Conservation (phyloP, 768 basidiomycete genomes). For the Lepiota brunneoincarnata region DNA sequence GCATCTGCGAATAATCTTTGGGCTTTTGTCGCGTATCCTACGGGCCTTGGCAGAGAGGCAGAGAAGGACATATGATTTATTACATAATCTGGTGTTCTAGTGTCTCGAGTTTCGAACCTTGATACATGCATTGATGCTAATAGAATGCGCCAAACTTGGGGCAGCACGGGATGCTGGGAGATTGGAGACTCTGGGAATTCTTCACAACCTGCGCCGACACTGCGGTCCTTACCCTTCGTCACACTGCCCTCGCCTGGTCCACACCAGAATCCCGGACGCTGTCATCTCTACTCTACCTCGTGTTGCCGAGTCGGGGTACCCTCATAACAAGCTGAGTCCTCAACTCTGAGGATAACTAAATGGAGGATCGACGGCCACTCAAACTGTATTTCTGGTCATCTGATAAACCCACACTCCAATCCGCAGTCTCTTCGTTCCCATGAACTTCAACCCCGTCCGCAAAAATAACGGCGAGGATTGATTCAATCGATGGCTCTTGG, state of each 20-base stretch:
- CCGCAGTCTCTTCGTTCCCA: conserved; percentile 10
- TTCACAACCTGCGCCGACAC: too few species aligned
- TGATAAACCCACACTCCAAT: conserved; percentile 2
- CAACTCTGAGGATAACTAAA: not conserved
- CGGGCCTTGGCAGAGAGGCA: too few species aligned
- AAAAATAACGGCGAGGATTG: not conserved
- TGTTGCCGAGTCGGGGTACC: not conserved
- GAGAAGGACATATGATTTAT: too few species aligned
- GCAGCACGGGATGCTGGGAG: too few species aligned
- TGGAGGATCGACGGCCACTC: not conserved
- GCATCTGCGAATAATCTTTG: conserved; percentile 27
- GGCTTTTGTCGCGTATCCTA: conserved; percentile 13
- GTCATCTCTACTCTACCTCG: not conserved
- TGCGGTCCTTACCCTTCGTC: too few species aligned
- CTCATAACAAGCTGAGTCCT: not conserved
- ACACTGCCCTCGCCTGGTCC: too few species aligned
- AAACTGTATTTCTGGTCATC: not conserved
- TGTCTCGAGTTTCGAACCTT: too few species aligned
- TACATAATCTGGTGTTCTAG: too few species aligned
- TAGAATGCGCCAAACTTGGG: too few species aligned
- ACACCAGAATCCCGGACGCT: not conserved
- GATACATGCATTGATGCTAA: too few species aligned
- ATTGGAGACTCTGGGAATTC: too few species aligned
- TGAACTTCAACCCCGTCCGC: not conserved
- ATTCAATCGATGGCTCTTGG: conserved; percentile 9